Evolutionary conservation across 257 asterid genomes (phyloP), one percentile per base, ranked within the genome.

Genomic region (Salvia rosmarinus): DNA sequence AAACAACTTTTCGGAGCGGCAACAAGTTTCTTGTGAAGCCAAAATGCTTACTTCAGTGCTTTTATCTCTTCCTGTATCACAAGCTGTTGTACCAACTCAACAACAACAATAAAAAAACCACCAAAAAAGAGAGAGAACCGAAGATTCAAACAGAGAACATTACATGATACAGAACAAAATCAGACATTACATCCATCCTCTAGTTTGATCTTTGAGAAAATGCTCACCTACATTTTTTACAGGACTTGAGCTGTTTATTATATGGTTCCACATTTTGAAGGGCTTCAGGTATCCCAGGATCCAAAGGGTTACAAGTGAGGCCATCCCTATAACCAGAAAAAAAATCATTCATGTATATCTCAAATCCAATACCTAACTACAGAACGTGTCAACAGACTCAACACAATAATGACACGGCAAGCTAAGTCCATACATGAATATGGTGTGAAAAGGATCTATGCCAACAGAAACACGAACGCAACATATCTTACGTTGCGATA

Each of bases 211-310:
- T 68, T 57, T 32, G 66, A 75, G 67, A 52, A 73, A 77, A 78
- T 68, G 81, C 95, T 86, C 82, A 90, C 98, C 85, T 76, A 70
- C 85, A 77, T 87, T 78, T 80, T 67, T 78, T 73, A 58, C 74
- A 40, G 68, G 87, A 47, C 40, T 71, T 77, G 64, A 49, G 68
- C 70, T 64, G 77, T 51, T 73, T 72, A 71, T 73, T 71, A 47
- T 74, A 66, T 64, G 79, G 62, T 51, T 64, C 80, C 16, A 60
- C 78, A 47, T 79, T 71, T 73, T 39, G 85, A 70, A 50, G 60
- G 64, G 70, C 75, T 8, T 60, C 40, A 52, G 80, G 76, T 64
- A 70, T 76, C 74, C 80, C 85, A 59, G 81, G 73, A 58, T 80
- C 85, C 60, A 75, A 64, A 67, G 79, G 74, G 47, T 62, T 65